Percentiles rank a stretch among this genome's conserved stretches.
Conservation (phyloP, 1,284 basidiomycete genomes). For the Cryptococcus sp. region DNA sequence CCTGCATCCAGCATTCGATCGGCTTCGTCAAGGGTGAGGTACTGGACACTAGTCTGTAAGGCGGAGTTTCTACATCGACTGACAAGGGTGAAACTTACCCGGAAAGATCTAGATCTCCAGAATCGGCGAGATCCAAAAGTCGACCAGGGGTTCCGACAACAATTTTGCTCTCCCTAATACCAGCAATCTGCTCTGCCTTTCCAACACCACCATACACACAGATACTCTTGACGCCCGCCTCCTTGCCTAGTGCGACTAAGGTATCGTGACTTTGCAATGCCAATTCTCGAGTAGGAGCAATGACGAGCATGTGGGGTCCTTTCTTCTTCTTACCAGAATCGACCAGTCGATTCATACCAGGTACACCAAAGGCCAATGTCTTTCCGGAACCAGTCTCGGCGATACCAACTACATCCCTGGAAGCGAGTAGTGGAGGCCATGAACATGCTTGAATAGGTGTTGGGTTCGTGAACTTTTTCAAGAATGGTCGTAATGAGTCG, state of each 20-base stretch:
- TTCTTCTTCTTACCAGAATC: slow-evolving; percentile 36
- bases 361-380: slow-evolving; percentile 93
- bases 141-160: slow-evolving; percentile 94
- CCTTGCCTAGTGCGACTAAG: slow-evolving; percentile 69
- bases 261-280: slow-evolving; percentile 92
- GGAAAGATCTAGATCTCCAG: slow-evolving; percentile 77
- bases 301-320: slow-evolving; percentile 70
- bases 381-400: slow-evolving; percentile 98
- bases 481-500: slow-evolving; percentile 58
- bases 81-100: slow-evolving; percentile 50
- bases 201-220: slow-evolving; percentile 90
- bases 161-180: slow-evolving; percentile 61
- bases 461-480: slow-evolving; percentile 74
- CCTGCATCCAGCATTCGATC: slow-evolving; percentile 98
- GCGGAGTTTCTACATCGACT: not conserved
- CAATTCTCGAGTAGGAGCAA: slow-evolving; percentile 91
- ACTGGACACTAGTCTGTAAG: slow-evolving; percentile 61
- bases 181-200: slow-evolving; percentile 73
- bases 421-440: slow-evolving; percentile 82
- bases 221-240: slow-evolving; percentile 71
- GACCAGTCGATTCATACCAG: slow-evolving; percentile 60
- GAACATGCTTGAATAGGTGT: slow-evolving; percentile 95
- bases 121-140: slow-evolving; percentile 81
- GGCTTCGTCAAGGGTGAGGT: slow-evolving; percentile 94
- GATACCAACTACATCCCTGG: slow-evolving; percentile 88